Base-by-base conservation (phyloP, 208 protist genomes). In the Leishmania aethiopica region DNA sequence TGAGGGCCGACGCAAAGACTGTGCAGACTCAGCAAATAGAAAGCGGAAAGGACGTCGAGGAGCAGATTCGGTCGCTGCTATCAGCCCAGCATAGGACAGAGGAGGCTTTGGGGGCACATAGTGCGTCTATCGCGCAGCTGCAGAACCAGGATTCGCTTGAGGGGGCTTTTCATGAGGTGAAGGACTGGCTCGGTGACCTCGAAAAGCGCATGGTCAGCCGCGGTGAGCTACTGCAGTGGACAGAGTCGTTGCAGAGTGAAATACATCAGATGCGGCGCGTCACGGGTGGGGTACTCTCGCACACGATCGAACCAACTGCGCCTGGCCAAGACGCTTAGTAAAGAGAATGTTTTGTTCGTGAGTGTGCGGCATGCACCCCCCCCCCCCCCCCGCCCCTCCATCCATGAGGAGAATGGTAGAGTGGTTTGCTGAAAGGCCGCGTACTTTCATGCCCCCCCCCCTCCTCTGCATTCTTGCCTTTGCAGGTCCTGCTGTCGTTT, bases 171-270 rank as follows among this genome's bases (percentile, higher is more conserved):
- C 77, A 91, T 32, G 94, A 97, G 74, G 83, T 97, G 75, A 95
- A 94, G 77, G 94, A 96, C 78, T 97, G 94, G 93, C 84, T 97
- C 42, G 85, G 81, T 4, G 94, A 96, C 62, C 67, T 97, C 6
- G 94, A 97, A 67, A 87, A 89, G 79, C 86, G 91, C 1, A 84
- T 88, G 62, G 84, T 93, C 47, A 94, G 62, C 35, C 82, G 88
- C 11, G 90, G 91, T 5, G 92, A 95, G 67, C 81, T 97, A 72
- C 78, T 90, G 57, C 84, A 95, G 60, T 75, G 85, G 66, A 80
- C 92, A 32, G 79, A 85, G n/a, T 72, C 75, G 1, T 60, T 97
- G 57, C 84, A 91, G 40, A 78, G 83, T 28, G 87, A 93, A 67
- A 62, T 96, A 4, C 66, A 69, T 17, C 78, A 82, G 51, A 69